Percentiles rank a stretch among this genome's conserved stretches.
Evolutionary conservation across 1,284 basidiomycete genomes (phyloP).

Genomic region (Trametes pubescens): DNA sequence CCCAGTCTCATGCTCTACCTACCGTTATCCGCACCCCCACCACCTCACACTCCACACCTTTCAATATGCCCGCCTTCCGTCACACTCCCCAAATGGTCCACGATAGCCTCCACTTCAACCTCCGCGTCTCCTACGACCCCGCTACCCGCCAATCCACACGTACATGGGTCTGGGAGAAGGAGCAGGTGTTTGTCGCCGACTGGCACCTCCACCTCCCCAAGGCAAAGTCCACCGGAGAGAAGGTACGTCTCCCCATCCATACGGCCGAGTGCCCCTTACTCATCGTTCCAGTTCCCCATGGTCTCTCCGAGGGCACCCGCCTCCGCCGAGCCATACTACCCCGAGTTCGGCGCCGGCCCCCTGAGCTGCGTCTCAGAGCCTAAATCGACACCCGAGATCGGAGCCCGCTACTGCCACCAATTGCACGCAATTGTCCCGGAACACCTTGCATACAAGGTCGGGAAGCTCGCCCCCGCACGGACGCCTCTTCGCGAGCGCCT

Average conservation of each 20-base stretch:
- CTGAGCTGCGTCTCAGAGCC: background rate
- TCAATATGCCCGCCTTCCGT: background rate
- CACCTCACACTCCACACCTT: background rate
- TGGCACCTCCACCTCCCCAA: constrained; percentile 22
- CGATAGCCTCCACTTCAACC: constrained; percentile 19
- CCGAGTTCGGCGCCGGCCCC: constrained; percentile 1
- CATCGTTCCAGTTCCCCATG: constrained; percentile 22
- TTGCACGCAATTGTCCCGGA: constrained; percentile 27
- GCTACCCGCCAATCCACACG: constrained; percentile 16
- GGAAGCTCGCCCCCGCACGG: constrained; percentile 25
- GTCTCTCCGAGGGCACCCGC: constrained; percentile 15
- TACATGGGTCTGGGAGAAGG: constrained; percentile 24
- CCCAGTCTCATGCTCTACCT: too few species aligned
- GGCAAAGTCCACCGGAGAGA: constrained; percentile 24
- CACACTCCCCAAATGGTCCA: constrained; percentile 5
- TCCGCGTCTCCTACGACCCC: constrained; percentile 18
- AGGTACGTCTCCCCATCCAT: constrained; percentile 5
- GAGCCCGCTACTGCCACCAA: constrained; percentile 27
- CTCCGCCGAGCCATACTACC: constrained; percentile 17
- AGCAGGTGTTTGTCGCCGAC: constrained; percentile 14
- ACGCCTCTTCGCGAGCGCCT: constrained; percentile 22
- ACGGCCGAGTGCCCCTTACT: background rate
- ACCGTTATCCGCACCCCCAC: background rate
- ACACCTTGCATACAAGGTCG: constrained; percentile 25
- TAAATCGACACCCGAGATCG: constrained; percentile 18